Conservation (phyloP, 306 rosid genomes). For the Lupinus albus region DNA sequence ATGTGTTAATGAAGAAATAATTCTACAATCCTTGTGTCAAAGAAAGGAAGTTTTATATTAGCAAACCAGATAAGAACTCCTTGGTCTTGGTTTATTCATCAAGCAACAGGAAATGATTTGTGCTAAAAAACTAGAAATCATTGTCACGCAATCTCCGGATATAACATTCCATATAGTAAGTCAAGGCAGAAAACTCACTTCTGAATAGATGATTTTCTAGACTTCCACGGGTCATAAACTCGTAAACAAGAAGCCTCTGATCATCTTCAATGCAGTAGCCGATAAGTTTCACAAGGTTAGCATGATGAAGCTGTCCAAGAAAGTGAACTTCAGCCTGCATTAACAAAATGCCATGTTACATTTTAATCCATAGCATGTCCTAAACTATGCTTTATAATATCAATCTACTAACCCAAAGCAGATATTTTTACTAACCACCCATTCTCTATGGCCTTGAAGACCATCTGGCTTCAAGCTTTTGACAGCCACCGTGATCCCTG, state of each 20-base stretch:
- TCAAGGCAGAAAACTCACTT: slow-evolving; percentile 60
- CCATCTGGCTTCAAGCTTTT: slow-evolving; percentile 96
- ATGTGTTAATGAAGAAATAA: slow-evolving; percentile 20
- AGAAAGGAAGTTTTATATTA: slow-evolving; percentile 13
- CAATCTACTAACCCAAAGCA: slow-evolving; percentile 76
- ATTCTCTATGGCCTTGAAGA: slow-evolving; percentile 99
- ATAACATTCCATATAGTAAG: slow-evolving; percentile 20
- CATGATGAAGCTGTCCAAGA: slow-evolving; percentile 97
- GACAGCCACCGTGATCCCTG: slow-evolving; percentile 92
- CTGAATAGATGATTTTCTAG: slow-evolving; percentile 96
- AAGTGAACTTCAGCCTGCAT: slow-evolving; percentile 96
- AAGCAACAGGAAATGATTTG: slow-evolving; percentile 22
- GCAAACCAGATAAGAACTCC: slow-evolving; percentile 30
- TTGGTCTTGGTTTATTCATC: slow-evolving; percentile 22
- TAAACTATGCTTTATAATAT: slow-evolving; percentile 45
- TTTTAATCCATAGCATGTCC: slow-evolving; percentile 37
- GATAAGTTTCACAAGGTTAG: slow-evolving; percentile 90
- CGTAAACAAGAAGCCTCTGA: slow-evolving; percentile 87
- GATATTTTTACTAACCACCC: slow-evolving; percentile 95
- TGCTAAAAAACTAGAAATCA: slow-evolving; percentile 10
- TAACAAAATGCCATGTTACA: slow-evolving; percentile 41
- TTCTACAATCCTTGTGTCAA: slow-evolving; percentile 13
- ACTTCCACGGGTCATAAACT: slow-evolving; percentile 96
- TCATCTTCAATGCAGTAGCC: slow-evolving; percentile 94
- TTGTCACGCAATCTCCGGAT: slow-evolving; percentile 4